Conservation (phyloP, 164 flowering plant species). For the grape (Vitis vinifera) region ASM3070453v1 NC_081820.1:27099501-27100000, state of each 20-base stretch:
- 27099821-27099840: slow-evolving; percentile 96
- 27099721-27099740: slow-evolving; percentile 82
- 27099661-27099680: slow-evolving; percentile 71
- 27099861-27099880: slow-evolving; percentile 52
- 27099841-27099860: slow-evolving; percentile 59
- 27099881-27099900: background rate
- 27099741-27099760: slow-evolving; percentile 85
- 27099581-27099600: background rate
- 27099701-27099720: slow-evolving; percentile 55
- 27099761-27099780: slow-evolving; percentile 67
- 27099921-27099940: background rate
- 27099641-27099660: slow-evolving; percentile 60
- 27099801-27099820: slow-evolving; percentile 78
- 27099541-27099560: background rate
- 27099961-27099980: background rate
- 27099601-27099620: slow-evolving; percentile 65
- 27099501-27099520: slow-evolving; percentile 52
- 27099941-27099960: background rate
- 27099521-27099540: background rate
- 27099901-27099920: background rate
- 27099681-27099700: slow-evolving; percentile 64
- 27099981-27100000: slow-evolving; percentile 1
- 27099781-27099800: slow-evolving; percentile 76
- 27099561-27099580: background rate
- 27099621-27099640: slow-evolving; percentile 66